Evolutionary conservation across 148 eudicot species (phyloP).

Genomic region (Dianthus caryophyllus): DNA sequence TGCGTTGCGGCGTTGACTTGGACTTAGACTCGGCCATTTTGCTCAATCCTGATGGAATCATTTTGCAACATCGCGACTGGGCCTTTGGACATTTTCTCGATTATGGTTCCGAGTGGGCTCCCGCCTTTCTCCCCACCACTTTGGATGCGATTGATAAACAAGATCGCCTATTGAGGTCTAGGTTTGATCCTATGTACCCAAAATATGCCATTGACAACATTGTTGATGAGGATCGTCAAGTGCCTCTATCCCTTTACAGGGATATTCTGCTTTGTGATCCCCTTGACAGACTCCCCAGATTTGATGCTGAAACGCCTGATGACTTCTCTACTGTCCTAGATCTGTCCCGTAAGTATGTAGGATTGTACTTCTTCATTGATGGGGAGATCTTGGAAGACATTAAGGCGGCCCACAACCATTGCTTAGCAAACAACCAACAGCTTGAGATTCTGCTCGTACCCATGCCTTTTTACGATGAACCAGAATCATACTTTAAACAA

Average conservation of each 20-base stretch:
- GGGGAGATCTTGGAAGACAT: background rate
- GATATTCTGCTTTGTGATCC: conserved; percentile 15
- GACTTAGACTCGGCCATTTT: background rate
- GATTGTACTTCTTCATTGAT: conserved; percentile 6
- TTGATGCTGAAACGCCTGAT: background rate
- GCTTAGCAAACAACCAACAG: conserved; percentile 6
- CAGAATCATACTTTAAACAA: background rate
- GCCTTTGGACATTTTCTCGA: background rate
- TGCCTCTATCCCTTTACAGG: background rate
- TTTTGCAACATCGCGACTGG: background rate
- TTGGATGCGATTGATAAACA: background rate
- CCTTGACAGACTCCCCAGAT: background rate
- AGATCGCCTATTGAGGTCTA: background rate
- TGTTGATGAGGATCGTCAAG: background rate
- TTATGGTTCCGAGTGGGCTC: background rate
- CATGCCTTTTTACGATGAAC: background rate
- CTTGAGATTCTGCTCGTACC: conserved; percentile 7
- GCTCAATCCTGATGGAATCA: background rate
- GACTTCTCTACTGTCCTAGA: background rate
- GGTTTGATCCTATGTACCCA: conserved; percentile 3
- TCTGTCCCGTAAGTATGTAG: conserved; percentile 1
- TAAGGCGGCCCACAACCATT: background rate
- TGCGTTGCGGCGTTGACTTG: background rate
- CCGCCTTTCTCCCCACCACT: background rate
- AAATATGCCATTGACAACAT: background rate